Percentiles rank a stretch among this genome's conserved stretches.
These are phyloP conservation scores for Penicillium sp. DNA, from an alignment of 2,329 filamentous ascomycete species.

Conservation along the genomic window DNA sequence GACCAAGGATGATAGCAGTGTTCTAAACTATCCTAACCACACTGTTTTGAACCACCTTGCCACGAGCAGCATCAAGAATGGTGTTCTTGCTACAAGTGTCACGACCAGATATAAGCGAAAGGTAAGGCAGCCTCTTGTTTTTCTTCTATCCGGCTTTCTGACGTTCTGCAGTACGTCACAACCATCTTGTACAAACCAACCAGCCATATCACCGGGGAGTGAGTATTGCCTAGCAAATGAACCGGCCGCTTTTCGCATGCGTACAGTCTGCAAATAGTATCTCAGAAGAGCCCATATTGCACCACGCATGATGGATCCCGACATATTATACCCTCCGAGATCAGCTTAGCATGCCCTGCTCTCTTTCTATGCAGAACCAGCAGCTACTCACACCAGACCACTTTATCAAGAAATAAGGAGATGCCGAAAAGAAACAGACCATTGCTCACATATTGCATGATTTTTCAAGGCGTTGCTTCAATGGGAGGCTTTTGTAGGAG, in stretches of 20 bases:
- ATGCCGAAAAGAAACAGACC: background rate
- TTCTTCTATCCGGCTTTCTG: background rate
- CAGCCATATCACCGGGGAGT: constrained; percentile 36
- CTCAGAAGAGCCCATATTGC: background rate
- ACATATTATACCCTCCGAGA: background rate
- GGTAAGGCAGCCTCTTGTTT: constrained; percentile 27
- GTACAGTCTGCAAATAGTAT: background rate
- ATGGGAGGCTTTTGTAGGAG: background rate
- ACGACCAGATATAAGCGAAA: constrained; percentile 98
- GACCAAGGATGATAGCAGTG: constrained; percentile 97
- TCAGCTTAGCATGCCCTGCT: background rate
- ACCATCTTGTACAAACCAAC: constrained; percentile 97
- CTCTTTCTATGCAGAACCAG: background rate
- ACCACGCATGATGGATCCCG: background rate
- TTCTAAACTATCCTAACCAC: constrained; percentile 94
- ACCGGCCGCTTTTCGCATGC: background rate
- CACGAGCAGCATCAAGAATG: constrained; percentile 97
- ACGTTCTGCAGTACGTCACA: constrained; percentile 69
- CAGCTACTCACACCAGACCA: background rate
- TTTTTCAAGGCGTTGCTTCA: constrained; percentile 10
- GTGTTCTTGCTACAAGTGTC: constrained; percentile 88
- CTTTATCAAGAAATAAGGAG: background rate
- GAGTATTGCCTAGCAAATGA: constrained; percentile 10
- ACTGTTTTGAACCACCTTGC: constrained; percentile 95
- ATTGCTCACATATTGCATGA: constrained; percentile 11